Conservation (phyloP, 495 filamentous ascomycete genomes). For the Cercophora newfieldiana region DNA sequence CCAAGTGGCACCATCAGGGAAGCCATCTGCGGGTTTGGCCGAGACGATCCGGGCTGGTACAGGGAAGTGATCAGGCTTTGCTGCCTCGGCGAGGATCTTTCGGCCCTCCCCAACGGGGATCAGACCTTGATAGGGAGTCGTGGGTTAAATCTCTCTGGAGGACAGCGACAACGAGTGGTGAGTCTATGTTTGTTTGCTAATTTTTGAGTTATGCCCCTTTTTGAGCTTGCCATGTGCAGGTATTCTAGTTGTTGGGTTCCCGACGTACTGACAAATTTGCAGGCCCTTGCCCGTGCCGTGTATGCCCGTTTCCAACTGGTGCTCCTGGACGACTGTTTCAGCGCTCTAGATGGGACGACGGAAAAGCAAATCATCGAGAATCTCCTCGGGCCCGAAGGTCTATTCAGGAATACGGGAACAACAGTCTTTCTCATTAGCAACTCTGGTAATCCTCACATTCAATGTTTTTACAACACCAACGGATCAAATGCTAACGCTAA, state of each 20-base stretch:
- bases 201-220: neutral
- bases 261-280: neutral
- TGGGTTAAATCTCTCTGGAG: slow-evolving; percentile 61
- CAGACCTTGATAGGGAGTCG: slow-evolving; percentile 59
- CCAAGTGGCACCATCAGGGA: slow-evolving; percentile 60
- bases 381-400: slow-evolving; percentile 41
- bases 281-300: slow-evolving; percentile 41
- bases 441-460: slow-evolving; percentile 23
- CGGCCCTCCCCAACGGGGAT: slow-evolving; percentile 55
- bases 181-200: neutral
- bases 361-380: slow-evolving; percentile 40
- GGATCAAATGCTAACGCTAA: no score
- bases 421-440: slow-evolving; percentile 47
- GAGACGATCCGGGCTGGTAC: slow-evolving; percentile 58
- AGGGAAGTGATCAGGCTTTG: slow-evolving; percentile 55
- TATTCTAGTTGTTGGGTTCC: neutral
- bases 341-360: slow-evolving; percentile 39
- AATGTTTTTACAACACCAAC: neutral
- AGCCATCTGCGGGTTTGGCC: slow-evolving; percentile 30
- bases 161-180: slow-evolving; percentile 60
- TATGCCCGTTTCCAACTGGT: slow-evolving; percentile 33
- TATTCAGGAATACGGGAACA: slow-evolving; percentile 35
- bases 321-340: slow-evolving; percentile 44
- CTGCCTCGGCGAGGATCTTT: slow-evolving; percentile 56
- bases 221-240: neutral